phyloP scores from a whole-genome alignment of 2,329 filamentous ascomycete genomes.

The Claviceps cyperi region DNA sequence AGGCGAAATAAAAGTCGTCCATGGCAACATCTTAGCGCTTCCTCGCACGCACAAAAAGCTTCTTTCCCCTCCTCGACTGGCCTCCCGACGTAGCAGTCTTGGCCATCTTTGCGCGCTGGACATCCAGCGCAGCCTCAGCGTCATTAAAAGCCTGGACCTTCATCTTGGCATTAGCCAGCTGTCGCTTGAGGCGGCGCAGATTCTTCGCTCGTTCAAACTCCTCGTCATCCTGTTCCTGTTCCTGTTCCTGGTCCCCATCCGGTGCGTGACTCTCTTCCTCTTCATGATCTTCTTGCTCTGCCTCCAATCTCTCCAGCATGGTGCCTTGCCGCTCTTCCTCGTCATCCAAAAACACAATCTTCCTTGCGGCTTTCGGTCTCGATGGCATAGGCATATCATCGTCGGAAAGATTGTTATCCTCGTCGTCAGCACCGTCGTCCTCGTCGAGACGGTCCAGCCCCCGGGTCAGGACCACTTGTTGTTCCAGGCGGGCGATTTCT shows the following conservation, averaged over 20 bases:
- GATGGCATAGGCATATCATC: constrained; percentile 16
- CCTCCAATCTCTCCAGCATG: constrained; percentile 16
- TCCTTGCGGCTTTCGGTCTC: constrained; percentile 24
- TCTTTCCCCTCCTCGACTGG: constrained; percentile 44
- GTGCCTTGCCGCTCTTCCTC: constrained; percentile 21
- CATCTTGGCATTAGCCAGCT: constrained; percentile 35
- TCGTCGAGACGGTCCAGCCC: constrained; percentile 24
- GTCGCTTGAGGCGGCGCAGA: constrained; percentile 30
- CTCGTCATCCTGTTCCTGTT: constrained; percentile 18
- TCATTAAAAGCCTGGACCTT: constrained; percentile 39
- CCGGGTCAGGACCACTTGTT: constrained; percentile 32
- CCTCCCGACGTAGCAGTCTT: constrained; percentile 49
- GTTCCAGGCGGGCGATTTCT: constrained; percentile 40
- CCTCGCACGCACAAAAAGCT: constrained; percentile 46
- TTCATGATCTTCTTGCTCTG: constrained; percentile 17
- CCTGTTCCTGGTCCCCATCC: constrained; percentile 9
- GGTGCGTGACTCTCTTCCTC: constrained; percentile 5
- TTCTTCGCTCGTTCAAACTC: constrained; percentile 26
- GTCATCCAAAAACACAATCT: constrained; percentile 37
- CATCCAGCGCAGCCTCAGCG: constrained; percentile 41
- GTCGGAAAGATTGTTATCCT: constrained; percentile 12
- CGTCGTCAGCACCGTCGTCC: constrained; percentile 14
- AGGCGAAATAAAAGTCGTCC: not conserved
- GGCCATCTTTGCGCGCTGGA: constrained; percentile 48
- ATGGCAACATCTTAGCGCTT: constrained; percentile 32